Evolutionary conservation across 1,139 yeast species (phyloP).

Genomic region (Debaryomyces udenii): DNA sequence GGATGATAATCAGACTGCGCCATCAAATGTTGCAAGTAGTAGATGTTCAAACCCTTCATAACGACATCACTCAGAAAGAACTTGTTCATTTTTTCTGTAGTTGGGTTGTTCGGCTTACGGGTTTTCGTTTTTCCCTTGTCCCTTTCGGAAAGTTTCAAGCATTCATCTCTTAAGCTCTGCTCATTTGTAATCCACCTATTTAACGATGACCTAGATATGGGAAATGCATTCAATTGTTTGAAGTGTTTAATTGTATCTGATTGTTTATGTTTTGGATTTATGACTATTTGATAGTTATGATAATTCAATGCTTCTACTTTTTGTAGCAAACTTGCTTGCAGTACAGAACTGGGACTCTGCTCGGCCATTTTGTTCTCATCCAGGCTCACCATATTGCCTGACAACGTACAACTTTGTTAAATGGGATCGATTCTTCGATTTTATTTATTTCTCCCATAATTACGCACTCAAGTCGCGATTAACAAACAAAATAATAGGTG

Average conservation of each 20-base stretch:
- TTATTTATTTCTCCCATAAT: conserved; percentile 8
- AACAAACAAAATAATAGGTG: too few species aligned
- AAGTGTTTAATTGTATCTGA: conserved; percentile 24
- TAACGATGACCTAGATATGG: conserved; percentile 24
- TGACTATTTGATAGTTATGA: conserved; percentile 17
- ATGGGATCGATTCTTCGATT: conserved; percentile 3
- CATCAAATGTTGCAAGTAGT: conserved; percentile 15
- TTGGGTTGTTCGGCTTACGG: conserved; percentile 13
- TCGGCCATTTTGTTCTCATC: not conserved
- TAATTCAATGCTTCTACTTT: conserved; percentile 22
- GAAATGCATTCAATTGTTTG: conserved; percentile 14
- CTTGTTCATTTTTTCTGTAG: conserved; percentile 10
- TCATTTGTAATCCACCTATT: conserved; percentile 25
- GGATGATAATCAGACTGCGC: conserved; percentile 12
- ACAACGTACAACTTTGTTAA: not conserved
- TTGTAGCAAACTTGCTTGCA: conserved; percentile 18
- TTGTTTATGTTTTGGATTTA: conserved; percentile 24
- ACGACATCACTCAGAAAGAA: conserved; percentile 13
- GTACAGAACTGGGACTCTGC: conserved; percentile 5
- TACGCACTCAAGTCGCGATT: not conserved
- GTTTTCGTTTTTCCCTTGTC: conserved; percentile 14
- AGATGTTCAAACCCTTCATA: conserved; percentile 16
- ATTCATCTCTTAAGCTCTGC: conserved; percentile 14
- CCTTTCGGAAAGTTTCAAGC: conserved; percentile 10
- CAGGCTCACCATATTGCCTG: too few species aligned